Evolutionary conservation across 768 basidiomycete species (phyloP).

Genomic region (Kwoniella dendrophila): DNA sequence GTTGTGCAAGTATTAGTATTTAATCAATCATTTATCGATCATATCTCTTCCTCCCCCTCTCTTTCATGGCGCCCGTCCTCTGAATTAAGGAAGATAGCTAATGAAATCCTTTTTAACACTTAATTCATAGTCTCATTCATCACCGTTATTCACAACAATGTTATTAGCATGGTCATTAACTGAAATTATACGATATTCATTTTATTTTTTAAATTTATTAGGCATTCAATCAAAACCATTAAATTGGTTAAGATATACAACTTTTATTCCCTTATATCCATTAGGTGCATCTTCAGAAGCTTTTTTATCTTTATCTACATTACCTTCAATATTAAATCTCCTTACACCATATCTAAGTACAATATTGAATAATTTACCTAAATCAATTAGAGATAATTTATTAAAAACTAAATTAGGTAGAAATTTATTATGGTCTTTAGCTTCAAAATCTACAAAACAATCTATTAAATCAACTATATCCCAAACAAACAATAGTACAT

Average conservation of each 20-base stretch:
- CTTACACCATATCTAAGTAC: constrained; percentile 3
- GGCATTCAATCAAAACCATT: constrained; percentile 59
- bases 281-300: constrained; percentile 90
- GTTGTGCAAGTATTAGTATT: constrained; percentile 37
- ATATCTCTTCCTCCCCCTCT: not conserved
- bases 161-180: constrained; percentile 88
- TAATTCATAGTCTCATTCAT: constrained; percentile 60
- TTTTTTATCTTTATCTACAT: constrained; percentile 73
- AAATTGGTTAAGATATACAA: constrained; percentile 71
- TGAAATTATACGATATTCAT: constrained; percentile 87
- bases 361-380: constrained; percentile 37
- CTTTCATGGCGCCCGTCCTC: not conserved
- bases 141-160: constrained; percentile 86
- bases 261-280: constrained; percentile 92
- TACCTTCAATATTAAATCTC: constrained; percentile 61
- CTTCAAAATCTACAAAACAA: too few species aligned
- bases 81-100: not conserved
- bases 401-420: constrained; percentile 58
- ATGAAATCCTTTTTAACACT: not conserved
- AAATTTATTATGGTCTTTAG: constrained; percentile 50
- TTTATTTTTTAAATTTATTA: constrained; percentile 73
- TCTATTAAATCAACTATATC: constrained; percentile 7
- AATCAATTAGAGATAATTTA: constrained; percentile 41
- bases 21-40: not conserved
- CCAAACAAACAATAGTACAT: constrained; percentile 55